A percentile compares a stretch with the other conserved stretches of the same genome.
phyloP scores from a whole-genome alignment of 2,329 filamentous ascomycete species.

The Lasiodiplodia citricola region DNA sequence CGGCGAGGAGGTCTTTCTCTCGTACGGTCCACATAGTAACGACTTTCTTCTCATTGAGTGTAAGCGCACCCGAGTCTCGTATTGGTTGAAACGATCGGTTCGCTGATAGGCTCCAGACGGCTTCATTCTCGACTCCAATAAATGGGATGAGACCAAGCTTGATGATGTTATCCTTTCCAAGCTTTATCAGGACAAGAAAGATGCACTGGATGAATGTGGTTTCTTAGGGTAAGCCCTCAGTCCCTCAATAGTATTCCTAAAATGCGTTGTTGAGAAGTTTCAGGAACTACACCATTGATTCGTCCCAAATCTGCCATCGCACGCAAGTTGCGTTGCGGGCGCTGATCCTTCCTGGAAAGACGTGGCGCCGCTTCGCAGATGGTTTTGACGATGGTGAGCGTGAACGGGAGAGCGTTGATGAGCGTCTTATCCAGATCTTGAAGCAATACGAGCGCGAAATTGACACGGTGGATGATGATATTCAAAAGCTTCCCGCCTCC shows the following conservation, averaged over 20 bases:
- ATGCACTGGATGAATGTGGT: slow-evolving; percentile 48
- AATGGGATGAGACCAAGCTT: slow-evolving; percentile 48
- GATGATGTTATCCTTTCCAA: slow-evolving; percentile 49
- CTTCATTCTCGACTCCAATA: slow-evolving; percentile 48
- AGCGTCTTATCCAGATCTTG: slow-evolving; percentile 42
- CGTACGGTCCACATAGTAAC: slow-evolving; percentile 73
- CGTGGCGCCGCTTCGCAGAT: slow-evolving; percentile 38
- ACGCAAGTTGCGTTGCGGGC: slow-evolving; percentile 52
- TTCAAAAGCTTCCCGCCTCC: slow-evolving; percentile 39
- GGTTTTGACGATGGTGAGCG: slow-evolving; percentile 40
- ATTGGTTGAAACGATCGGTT: not conserved
- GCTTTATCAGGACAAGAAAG: slow-evolving; percentile 39
- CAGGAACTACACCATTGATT: slow-evolving; percentile 38
- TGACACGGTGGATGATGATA: slow-evolving; percentile 30
- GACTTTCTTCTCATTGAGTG: slow-evolving; percentile 75
- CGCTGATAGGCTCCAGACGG: slow-evolving; percentile 38
- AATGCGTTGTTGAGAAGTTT: not conserved
- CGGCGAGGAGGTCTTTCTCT: slow-evolving; percentile 71
- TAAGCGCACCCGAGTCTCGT: slow-evolving; percentile 23
- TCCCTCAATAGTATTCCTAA: not conserved
- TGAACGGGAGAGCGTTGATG: slow-evolving; percentile 45
- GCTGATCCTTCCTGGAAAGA: slow-evolving; percentile 33
- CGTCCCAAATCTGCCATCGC: slow-evolving; percentile 48
- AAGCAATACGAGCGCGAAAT: slow-evolving; percentile 37
- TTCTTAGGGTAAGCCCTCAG: slow-evolving; percentile 43